These are phyloP conservation scores for Acanthamoeba sp. DNA, from an alignment of 208 protist genomes.

Conservation along the genomic window DNA sequence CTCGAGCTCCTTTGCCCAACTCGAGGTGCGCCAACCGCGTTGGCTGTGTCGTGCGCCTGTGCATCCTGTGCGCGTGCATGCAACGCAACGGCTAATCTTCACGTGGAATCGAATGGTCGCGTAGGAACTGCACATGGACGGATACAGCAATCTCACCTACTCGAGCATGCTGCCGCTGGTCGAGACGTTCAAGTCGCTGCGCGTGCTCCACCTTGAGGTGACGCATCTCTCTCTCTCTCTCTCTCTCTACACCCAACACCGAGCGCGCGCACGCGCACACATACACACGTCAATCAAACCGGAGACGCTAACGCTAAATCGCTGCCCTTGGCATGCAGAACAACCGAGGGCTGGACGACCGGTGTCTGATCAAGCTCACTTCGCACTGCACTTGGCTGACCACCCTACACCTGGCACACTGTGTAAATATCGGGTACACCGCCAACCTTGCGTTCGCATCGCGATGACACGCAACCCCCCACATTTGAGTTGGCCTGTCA, in stretches of 20 bases:
- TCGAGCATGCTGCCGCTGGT: constrained; percentile 45
- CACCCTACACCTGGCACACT: constrained; percentile 48
- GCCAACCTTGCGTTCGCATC: neutral
- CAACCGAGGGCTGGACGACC: constrained; percentile 41
- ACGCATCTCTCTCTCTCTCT: neutral
- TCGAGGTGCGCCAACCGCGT: constrained; percentile 14
- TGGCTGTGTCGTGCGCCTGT: neutral
- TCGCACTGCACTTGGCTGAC: constrained; percentile 15
- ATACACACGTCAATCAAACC: too few species aligned
- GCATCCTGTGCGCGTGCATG: too few species aligned
- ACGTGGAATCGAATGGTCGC: neutral
- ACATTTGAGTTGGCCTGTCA: neutral
- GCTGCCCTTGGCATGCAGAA: constrained; percentile 41
- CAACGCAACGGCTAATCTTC: too few species aligned
- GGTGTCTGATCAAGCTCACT: constrained; percentile 45
- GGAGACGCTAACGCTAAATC: neutral
- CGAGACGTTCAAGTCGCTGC: constrained; percentile 34
- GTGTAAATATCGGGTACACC: constrained; percentile 51
- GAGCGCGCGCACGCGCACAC: too few species aligned
- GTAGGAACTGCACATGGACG: constrained; percentile 71
- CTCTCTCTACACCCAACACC: too few species aligned
- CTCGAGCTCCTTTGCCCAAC: neutral
- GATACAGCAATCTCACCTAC: constrained; percentile 38
- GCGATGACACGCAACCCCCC: too few species aligned
- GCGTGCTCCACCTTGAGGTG: constrained; percentile 30